phyloP scores from a whole-genome alignment of 805 yeast genomes.

The Clavispora vitiphila region DNA sequence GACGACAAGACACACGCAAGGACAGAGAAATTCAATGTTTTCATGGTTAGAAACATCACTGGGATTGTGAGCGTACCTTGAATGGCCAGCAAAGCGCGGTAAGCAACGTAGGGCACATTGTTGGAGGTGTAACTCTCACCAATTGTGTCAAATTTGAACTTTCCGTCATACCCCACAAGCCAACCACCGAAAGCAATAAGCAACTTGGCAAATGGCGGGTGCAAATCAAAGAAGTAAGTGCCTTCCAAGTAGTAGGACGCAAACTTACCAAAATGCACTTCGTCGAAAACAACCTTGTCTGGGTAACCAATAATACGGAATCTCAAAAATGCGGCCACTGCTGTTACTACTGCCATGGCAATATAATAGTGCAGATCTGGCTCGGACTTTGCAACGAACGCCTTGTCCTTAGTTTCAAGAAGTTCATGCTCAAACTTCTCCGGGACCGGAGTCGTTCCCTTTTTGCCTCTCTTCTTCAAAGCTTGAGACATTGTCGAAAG shows the following conservation, averaged over 20 bases:
- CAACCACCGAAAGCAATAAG: constrained; percentile 88
- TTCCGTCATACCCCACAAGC: constrained; percentile 86
- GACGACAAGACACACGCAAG: constrained; percentile 77
- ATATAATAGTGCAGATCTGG: constrained; percentile 27
- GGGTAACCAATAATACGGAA: constrained; percentile 62
- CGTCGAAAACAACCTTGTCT: constrained; percentile 77
- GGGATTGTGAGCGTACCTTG: constrained; percentile 83
- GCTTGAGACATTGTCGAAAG: constrained; percentile 21
- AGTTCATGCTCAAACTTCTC: not conserved
- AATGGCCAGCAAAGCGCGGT: constrained; percentile 74
- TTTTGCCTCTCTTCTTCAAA: constrained; percentile 26
- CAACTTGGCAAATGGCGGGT: constrained; percentile 96
- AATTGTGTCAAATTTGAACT: constrained; percentile 83
- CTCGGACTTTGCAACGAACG: constrained; percentile 13
- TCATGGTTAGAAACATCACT: constrained; percentile 74
- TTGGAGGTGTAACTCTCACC: constrained; percentile 77
- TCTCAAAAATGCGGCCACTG: constrained; percentile 46
- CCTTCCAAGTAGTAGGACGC: constrained; percentile 83
- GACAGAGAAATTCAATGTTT: constrained; percentile 76
- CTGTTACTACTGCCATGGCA: constrained; percentile 36
- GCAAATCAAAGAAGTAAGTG: constrained; percentile 92
- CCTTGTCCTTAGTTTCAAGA: constrained; percentile 1
- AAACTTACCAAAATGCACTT: constrained; percentile 82
- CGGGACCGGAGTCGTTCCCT: constrained; percentile 5
- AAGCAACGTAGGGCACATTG: constrained; percentile 81